These are phyloP conservation scores for Chaetomiaceae sp. DNA, from an alignment of 2,329 filamentous ascomycete species.

Conservation along the genomic window DNA sequence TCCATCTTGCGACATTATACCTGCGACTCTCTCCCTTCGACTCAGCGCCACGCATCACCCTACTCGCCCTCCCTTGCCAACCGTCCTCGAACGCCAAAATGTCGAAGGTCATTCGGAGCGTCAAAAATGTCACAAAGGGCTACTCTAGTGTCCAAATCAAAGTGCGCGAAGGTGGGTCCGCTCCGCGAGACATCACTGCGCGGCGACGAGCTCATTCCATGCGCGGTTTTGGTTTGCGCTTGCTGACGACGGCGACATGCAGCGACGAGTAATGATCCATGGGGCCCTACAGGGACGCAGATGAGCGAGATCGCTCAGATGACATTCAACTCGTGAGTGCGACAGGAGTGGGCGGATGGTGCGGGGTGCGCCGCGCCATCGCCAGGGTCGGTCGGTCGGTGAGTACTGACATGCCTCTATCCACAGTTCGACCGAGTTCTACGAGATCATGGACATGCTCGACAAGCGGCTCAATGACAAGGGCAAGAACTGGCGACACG, in stretches of 20 bases:
- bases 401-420: background rate
- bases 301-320: constrained; percentile 98
- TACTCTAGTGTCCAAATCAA: constrained; percentile 96
- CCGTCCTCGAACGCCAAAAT: constrained; percentile 45
- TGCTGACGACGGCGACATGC: constrained; percentile 18
- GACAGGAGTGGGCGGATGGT: too few relatives aligned
- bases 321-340: constrained; percentile 88
- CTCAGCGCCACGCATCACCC: constrained; percentile 7
- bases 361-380: too few relatives aligned
- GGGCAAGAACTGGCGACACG: constrained; percentile 98
- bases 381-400: background rate
- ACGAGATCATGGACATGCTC: constrained; percentile 99
- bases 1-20: constrained; percentile 6
- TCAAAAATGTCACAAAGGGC: constrained; percentile 99
- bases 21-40: background rate
- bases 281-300: constrained; percentile 94
- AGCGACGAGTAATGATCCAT: constrained; percentile 98
- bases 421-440: constrained; percentile 84
- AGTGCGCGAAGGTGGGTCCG: constrained; percentile 81
- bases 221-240: constrained; percentile 1
- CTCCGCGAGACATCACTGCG: constrained; percentile 1
- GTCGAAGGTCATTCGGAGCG: constrained; percentile 95
- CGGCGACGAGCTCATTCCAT: constrained; percentile 5
- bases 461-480: constrained; percentile 98
- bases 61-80: constrained; percentile 1